These are phyloP conservation scores for Tulasnella sp. DNA, from an alignment of 768 basidiomycete species.

Conservation along the genomic window DNA sequence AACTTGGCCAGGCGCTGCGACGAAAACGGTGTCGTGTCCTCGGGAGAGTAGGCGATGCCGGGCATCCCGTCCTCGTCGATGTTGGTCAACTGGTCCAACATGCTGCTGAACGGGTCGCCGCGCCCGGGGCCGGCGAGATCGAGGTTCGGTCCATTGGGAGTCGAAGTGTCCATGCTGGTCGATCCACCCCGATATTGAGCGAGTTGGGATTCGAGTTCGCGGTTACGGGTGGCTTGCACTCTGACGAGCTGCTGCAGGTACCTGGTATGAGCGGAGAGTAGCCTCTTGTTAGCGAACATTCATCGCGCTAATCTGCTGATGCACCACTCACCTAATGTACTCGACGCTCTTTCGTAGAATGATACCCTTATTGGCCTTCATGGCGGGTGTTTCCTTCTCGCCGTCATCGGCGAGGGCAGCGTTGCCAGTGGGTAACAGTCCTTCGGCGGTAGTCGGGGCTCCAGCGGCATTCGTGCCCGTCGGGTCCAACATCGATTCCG, in stretches of 20 bases:
- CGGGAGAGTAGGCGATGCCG: slow-evolving; percentile 1
- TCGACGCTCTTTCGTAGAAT: slow-evolving; percentile 80
- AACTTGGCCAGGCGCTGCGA: background rate
- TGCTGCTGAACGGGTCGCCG: background rate
- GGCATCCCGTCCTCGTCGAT: background rate
- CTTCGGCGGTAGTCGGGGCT: slow-evolving; percentile 29
- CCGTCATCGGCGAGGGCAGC: slow-evolving; percentile 10
- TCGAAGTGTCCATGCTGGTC: slow-evolving; percentile 10
- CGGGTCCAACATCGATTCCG: slow-evolving; percentile 73
- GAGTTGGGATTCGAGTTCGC: slow-evolving; percentile 73
- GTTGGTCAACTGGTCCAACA: background rate
- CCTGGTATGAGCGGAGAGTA: slow-evolving; percentile 33
- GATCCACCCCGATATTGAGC: slow-evolving; percentile 24
- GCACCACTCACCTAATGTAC: slow-evolving; percentile 45
- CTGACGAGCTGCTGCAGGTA: slow-evolving; percentile 84
- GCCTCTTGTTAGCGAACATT: too few relatives aligned
- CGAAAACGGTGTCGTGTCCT: slow-evolving; percentile 11
- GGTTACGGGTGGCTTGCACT: slow-evolving; percentile 70
- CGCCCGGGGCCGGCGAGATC: background rate
- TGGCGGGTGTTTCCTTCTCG: slow-evolving; percentile 33
- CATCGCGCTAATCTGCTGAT: too few relatives aligned
- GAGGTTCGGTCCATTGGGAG: background rate
- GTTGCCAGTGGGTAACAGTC: slow-evolving; percentile 25
- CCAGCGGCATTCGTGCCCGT: slow-evolving; percentile 32
- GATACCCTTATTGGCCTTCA: slow-evolving; percentile 95